These are phyloP conservation scores for Aegilops tauschii DNA, from an alignment of 176 grass and related monocot species.

Conservation along the genomic window DNA sequence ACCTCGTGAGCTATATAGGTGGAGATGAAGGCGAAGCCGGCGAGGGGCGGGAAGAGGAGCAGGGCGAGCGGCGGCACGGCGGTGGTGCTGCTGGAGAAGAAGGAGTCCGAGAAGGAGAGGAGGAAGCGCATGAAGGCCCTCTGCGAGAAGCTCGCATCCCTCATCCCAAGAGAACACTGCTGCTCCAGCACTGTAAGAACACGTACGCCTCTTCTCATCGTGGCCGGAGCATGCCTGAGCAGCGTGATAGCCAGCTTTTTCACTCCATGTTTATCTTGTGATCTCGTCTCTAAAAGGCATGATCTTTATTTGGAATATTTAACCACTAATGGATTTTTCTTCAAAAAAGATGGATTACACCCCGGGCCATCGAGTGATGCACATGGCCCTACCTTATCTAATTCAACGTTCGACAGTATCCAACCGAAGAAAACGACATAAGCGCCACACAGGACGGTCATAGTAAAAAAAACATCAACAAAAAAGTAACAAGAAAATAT, in stretches of 20 bases:
- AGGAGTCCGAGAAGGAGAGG: constrained; percentile 62
- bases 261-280: no score
- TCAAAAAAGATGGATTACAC: background rate
- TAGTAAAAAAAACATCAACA: background rate
- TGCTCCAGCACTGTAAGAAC: constrained; percentile 2
- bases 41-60: background rate
- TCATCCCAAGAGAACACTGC: constrained; percentile 48
- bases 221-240: background rate
- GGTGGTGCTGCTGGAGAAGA: constrained; percentile 40
- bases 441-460: no score
- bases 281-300: no score
- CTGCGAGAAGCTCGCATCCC: constrained; percentile 59
- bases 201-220: background rate
- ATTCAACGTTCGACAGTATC: background rate
- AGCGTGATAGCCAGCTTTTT: background rate
- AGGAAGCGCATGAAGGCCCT: constrained; percentile 69
- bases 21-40: background rate
- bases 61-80: background rate
- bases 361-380: no score
- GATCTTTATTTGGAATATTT: background rate
- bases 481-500: background rate
- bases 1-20: background rate
- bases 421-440: background rate
- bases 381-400: background rate
- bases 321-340: background rate